Evolutionary conservation across 176 grass and related monocot genomes (phyloP), one percentile per base, ranked within the genome.

Genomic region (Carex myosuroides): DNA sequence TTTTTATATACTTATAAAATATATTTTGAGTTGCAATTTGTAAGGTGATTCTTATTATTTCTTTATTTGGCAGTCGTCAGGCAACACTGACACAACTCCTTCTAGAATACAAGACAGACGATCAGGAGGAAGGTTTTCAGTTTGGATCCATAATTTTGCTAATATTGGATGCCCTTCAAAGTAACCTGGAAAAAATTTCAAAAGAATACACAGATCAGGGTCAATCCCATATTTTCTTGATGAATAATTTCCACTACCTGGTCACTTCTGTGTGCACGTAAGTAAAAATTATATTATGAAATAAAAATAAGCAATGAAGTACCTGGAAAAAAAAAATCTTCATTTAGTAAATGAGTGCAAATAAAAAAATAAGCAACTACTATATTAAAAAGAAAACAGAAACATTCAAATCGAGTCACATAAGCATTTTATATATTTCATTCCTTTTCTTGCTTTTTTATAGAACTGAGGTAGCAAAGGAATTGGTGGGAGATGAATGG

Each of bases 201-300:
- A 91, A 92, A 29, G 82, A 88, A 29, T 89, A 72, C 22, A 85
- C 85, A 79, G 89, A 92, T 87, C 75, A 12, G 39, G 66, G 85
- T 82, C 72, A 87, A 30, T 72, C 72, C 18, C 41, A 91, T 60
- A 8, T 96, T 37, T 95, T 95, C 83, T 50, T 95, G 61, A 92
- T 95, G 93, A 95, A 95, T 70, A 95, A 96, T 21, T 85, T 89
- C 65, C 87, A 89, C 59, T 92, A 96, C 84, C 88, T 96, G 59
- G 70, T 89, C 62, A 96, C 41, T 70, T 91, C 85, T 39, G 71
- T 96, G 56, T 24, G 22, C 22, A 24, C 48, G 73, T 80, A 89
- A 88, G 91, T 96, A 1, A 50, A 21, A 70, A 70, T 39, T 26
- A 60, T 26, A 13, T 8, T 41, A 2, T 70, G 18, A 60, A 37